phyloP scores from a whole-genome alignment of 2,329 filamentous ascomycete genomes.

The Cylindrodendrum hubeiense region DNA sequence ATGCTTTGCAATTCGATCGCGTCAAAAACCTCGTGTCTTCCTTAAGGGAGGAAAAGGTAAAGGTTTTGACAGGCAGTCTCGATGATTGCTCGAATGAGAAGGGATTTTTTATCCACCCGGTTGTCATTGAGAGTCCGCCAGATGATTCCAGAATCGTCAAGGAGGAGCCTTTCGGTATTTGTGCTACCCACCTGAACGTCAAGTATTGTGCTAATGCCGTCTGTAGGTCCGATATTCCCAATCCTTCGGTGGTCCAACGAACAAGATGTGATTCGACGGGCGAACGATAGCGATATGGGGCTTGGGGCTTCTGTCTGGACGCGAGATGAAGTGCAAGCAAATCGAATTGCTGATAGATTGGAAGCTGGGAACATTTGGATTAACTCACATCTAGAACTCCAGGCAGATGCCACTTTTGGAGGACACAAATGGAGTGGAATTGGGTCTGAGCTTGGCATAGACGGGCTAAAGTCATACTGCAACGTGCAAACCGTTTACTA shows the following conservation, averaged over 20 bases:
- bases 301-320: constrained; percentile 69
- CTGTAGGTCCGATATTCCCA: constrained; percentile 63
- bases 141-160: constrained; percentile 65
- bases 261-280: constrained; percentile 66
- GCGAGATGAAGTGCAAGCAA: constrained; percentile 61
- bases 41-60: constrained; percentile 2
- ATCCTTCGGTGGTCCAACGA: constrained; percentile 70
- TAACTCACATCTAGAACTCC: constrained; percentile 50
- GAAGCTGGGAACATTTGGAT: constrained; percentile 70
- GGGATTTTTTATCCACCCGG: constrained; percentile 34
- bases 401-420: constrained; percentile 26
- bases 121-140: constrained; percentile 37
- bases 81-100: constrained; percentile 4
- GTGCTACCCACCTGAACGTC: fast-evolving
- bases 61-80: background rate
- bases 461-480: constrained; percentile 24
- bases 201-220: background rate
- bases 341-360: constrained; percentile 62
- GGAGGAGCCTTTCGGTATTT: constrained; percentile 60
- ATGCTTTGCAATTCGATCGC: constrained; percentile 65
- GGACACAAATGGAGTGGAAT: constrained; percentile 35
- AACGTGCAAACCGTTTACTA: constrained; percentile 20
- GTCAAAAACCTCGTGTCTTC: constrained; percentile 2
- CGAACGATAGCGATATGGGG: constrained; percentile 63
- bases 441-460: constrained; percentile 27